A percentile compares a stretch with the other conserved stretches of the same genome.
phyloP scores from a whole-genome alignment of 768 basidiomycete species.

The Tylopilus rubrobrunneus region DNA sequence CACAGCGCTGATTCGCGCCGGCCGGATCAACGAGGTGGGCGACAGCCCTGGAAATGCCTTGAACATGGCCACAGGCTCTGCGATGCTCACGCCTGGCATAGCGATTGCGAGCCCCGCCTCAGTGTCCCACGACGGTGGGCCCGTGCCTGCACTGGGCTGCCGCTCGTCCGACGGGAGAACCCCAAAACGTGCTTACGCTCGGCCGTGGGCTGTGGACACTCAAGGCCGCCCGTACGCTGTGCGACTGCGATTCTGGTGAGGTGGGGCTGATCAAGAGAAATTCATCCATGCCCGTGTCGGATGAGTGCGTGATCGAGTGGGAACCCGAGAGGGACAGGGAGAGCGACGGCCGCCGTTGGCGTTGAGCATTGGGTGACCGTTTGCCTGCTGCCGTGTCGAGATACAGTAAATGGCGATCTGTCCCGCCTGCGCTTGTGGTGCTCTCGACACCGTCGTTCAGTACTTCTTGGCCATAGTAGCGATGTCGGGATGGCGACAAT shows the following conservation, averaged over 20 bases:
- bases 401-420: background rate
- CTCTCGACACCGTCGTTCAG: background rate
- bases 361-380: background rate
- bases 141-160: background rate
- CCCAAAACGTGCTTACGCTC: background rate
- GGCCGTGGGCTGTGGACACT: constrained; percentile 1
- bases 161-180: background rate
- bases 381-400: background rate
- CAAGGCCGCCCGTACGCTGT: constrained; percentile 4
- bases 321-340: constrained; percentile 12
- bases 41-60: constrained; percentile 14
- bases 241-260: constrained; percentile 1
- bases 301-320: constrained; percentile 14
- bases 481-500: constrained; percentile 15
- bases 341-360: constrained; percentile 11
- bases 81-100: background rate
- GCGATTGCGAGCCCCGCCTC: constrained; percentile 6
- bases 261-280: constrained; percentile 15
- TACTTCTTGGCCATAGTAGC: constrained; percentile 18
- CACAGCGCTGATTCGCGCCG: constrained; percentile 12
- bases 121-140: background rate
- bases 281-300: constrained; percentile 20
- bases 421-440: background rate
- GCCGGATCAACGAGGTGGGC: background rate
- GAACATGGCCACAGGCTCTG: background rate